phyloP scores from a whole-genome alignment of 768 basidiomycete species.

The Favolaschia claudopus region DNA sequence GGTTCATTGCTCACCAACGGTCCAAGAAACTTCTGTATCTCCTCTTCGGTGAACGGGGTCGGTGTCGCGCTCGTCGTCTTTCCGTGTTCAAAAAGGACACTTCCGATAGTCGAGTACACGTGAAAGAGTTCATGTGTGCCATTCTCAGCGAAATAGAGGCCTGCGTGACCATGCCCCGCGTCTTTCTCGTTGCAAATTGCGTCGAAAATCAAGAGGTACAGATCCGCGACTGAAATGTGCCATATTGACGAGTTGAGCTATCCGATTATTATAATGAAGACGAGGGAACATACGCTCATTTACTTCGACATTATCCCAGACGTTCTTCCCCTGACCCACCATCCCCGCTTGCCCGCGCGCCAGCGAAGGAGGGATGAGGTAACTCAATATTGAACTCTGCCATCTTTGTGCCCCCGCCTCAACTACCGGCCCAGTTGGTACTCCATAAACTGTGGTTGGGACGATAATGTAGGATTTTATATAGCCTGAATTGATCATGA shows the following conservation, averaged over 20 bases:
- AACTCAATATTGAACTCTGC: neutral
- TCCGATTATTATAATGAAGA: neutral
- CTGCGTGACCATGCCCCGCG: conserved; percentile 28
- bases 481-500: conserved; percentile 33
- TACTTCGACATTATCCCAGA: conserved; percentile 19
- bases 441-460: conserved; percentile 32
- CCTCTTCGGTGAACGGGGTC: conserved; percentile 28
- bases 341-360: conserved; percentile 12
- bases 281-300: conserved; percentile 11
- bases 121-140: conserved; percentile 25
- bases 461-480: conserved; percentile 38
- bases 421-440: conserved; percentile 18
- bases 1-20: neutral
- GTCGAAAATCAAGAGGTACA: conserved; percentile 27
- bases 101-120: conserved; percentile 18
- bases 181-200: conserved; percentile 9
- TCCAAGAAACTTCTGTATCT: conserved; percentile 21
- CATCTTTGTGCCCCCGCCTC: conserved; percentile 31
- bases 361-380: conserved; percentile 4
- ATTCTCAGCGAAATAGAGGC: conserved; percentile 34
- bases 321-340: conserved; percentile 16
- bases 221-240: conserved; percentile 31
- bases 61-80: conserved; percentile 17
- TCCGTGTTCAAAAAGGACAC: conserved; percentile 26
- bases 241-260: neutral